Percentiles rank a stretch among this genome's conserved stretches.
Conservation (phyloP, 805 yeast genomes). For the Hanseniaspora meyeri region DNA sequence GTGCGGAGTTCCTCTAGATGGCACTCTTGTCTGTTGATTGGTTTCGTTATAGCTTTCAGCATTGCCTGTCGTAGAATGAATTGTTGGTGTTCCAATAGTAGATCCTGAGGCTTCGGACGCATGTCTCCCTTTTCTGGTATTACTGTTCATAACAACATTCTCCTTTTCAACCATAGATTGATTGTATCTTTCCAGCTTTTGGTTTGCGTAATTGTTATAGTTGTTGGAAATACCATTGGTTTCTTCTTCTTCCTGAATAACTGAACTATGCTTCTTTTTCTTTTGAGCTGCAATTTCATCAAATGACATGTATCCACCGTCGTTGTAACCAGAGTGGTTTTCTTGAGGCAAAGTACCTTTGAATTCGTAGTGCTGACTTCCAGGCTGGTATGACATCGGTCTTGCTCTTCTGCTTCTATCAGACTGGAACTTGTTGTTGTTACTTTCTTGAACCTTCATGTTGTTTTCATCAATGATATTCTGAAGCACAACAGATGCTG, state of each 20-base stretch:
- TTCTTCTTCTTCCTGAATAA: slow-evolving; percentile 13
- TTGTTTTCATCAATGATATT: slow-evolving; percentile 58
- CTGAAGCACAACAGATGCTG: slow-evolving; percentile 58
- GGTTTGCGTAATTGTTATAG: background rate
- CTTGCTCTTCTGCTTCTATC: slow-evolving; percentile 54
- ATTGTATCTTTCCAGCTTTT: slow-evolving; percentile 1
- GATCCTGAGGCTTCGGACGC: slow-evolving; percentile 13
- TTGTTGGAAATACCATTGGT: background rate
- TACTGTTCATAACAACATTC: background rate
- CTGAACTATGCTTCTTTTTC: slow-evolving; percentile 7
- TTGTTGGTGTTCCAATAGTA: slow-evolving; percentile 13
- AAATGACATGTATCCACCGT: background rate
- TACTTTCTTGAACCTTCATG: slow-evolving; percentile 14
- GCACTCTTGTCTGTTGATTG: background rate
- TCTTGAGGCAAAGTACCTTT: background rate
- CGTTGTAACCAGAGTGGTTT: background rate
- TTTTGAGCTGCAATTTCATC: background rate
- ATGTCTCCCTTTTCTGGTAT: background rate
- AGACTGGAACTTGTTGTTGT: slow-evolving; percentile 15
- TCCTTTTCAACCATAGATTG: slow-evolving; percentile 7
- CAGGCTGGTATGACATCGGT: slow-evolving; percentile 75
- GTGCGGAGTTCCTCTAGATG: background rate
- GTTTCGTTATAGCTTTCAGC: background rate
- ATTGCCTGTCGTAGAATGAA: slow-evolving; percentile 12
- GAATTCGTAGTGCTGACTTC: background rate